phyloP scores from a whole-genome alignment of 2,329 filamentous ascomycete genomes.

The Nemania sp. region DNA sequence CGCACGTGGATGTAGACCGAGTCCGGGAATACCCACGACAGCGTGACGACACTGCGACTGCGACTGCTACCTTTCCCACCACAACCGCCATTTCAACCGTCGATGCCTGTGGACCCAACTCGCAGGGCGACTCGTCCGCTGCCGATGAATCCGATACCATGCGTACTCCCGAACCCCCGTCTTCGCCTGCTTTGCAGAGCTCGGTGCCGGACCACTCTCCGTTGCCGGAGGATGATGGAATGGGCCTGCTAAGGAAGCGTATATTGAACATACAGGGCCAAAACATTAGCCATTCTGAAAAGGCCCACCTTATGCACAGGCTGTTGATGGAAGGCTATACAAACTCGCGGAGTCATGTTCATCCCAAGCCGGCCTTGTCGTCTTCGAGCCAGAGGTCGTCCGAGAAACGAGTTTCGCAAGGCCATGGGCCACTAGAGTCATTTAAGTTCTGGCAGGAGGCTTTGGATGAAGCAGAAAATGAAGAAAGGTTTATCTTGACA shows the following conservation, averaged over 20 bases:
- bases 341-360: conserved; percentile 42
- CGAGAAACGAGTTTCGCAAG: conserved; percentile 45
- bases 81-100: background rate
- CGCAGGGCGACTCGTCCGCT: conserved; percentile 19
- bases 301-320: conserved; percentile 72
- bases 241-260: conserved; percentile 65
- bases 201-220: conserved; percentile 25
- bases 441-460: conserved; percentile 63
- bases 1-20: conserved; percentile 17
- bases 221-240: conserved; percentile 79
- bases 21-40: conserved; percentile 12
- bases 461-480: conserved; percentile 43
- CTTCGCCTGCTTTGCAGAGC: conserved; percentile 13
- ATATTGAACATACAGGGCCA: conserved; percentile 70
- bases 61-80: no score
- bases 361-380: conserved; percentile 39
- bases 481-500: conserved; percentile 54
- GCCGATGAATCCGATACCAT: conserved; percentile 20
- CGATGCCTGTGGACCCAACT: conserved; percentile 15
- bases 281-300: conserved; percentile 61
- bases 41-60: conserved; percentile 4
- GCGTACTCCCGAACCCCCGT: conserved; percentile 14
- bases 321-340: conserved; percentile 71
- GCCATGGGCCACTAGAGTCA: conserved; percentile 51
- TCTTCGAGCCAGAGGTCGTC: conserved; percentile 44